Evolutionary conservation across 148 eudicot species (phyloP), one percentile per base, ranked within the genome.

Genomic region (Rhododendron molle): DNA sequence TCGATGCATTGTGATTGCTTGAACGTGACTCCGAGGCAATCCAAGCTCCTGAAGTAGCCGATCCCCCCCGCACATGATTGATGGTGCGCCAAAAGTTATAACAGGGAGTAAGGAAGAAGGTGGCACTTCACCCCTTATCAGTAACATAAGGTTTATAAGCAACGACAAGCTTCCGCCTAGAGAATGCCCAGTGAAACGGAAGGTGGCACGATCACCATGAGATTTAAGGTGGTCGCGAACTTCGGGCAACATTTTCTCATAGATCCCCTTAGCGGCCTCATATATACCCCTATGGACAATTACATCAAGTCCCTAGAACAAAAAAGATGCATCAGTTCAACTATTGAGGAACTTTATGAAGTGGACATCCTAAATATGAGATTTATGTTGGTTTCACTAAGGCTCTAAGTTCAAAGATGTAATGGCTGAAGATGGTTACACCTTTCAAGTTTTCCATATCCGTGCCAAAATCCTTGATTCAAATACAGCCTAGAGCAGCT

Each of bases 211-310:
- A 46, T 86, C 86, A 10, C 99, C 99, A 49, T 89, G 93, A 73
- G 91, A 81, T 85, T 91, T 89, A 76, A 95, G 86, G 86, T 93
- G 97, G 34, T 91, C 89, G 43, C 77, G 95, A 47, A 97, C 90
- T 86, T 95, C 99, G 8, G 97, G 99, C 89, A 97, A 85, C 98
- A 97, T 93, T 82, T 93, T 98, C 86, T 88, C 93, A 74, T 95
- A 97, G 21, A 97, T 94, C 52, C 99, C 98, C 85, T 97, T 97
- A 81, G 99, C 99, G 30, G 98, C 98, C 91, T 97, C 99, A 40
- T 97, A 97, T 88, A 97, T 97, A 49, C 99, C 99, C 90, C 99
- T 89, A 74, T 97, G 99, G 88, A 97, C 99, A 88, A 91, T 90
- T 65, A 97, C 93, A 84, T 91, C 98, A 77, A 94, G 80, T 46